Conservation (phyloP, 805 yeast genomes). For the Starmerella apis region DNA sequence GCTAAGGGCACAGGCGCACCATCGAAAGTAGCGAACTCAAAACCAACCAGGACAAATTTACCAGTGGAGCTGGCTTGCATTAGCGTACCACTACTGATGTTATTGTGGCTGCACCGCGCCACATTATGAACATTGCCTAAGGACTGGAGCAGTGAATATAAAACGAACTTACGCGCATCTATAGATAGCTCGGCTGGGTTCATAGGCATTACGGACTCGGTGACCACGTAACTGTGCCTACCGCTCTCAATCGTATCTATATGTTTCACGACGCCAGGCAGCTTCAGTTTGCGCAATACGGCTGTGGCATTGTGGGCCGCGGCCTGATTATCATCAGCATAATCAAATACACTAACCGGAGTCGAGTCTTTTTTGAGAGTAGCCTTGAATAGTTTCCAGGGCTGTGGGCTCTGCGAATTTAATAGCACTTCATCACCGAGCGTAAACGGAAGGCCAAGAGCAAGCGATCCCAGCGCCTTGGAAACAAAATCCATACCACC, state of each 20-base stretch:
- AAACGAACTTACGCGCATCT: constrained; percentile 11
- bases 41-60: constrained; percentile 23
- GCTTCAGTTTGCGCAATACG: constrained; percentile 45
- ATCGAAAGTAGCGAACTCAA: constrained; percentile 22
- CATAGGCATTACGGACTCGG: constrained; percentile 57
- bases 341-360: constrained; percentile 56
- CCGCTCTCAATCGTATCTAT: constrained; percentile 59
- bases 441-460: constrained; percentile 30
- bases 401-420: constrained; percentile 32
- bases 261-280: constrained; percentile 59
- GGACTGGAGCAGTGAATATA: constrained; percentile 7
- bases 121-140: constrained; percentile 9
- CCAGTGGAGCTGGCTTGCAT: constrained; percentile 12
- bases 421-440: constrained; percentile 25
- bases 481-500: constrained; percentile 55
- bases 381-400: constrained; percentile 61
- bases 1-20: neutral
- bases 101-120: constrained; percentile 12
- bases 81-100: constrained; percentile 3
- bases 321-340: constrained; percentile 37
- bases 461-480: constrained; percentile 43
- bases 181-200: constrained; percentile 20
- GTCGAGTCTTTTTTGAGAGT: constrained; percentile 38
- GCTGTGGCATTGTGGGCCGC: constrained; percentile 36
- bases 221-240: constrained; percentile 45